A percentile compares a stretch with the other conserved stretches of the same genome.
phyloP scores from a whole-genome alignment of 148 eudicot genomes.

The Chenopodium formosanum region DNA sequence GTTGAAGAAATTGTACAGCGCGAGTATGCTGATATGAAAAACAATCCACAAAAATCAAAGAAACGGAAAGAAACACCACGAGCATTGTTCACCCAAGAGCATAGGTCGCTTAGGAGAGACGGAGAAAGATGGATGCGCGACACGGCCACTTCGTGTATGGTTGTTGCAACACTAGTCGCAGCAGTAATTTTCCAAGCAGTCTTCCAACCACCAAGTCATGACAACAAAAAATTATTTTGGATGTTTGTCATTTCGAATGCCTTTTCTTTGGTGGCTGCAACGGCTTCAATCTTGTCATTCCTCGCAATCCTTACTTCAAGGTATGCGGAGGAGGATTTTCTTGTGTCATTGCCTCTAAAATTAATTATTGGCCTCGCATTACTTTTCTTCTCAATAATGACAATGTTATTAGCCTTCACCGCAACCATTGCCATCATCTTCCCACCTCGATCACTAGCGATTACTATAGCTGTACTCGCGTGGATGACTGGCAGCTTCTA shows the following conservation, averaged over 20 bases:
- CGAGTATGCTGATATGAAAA: conserved; percentile 3
- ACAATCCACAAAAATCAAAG: background rate
- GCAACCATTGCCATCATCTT: background rate
- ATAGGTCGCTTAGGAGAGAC: background rate
- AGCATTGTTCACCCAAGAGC: conserved; percentile 19
- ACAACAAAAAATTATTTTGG: conserved; percentile 10
- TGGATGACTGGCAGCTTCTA: background rate
- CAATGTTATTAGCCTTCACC: conserved; percentile 11
- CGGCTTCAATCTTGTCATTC: conserved; percentile 27
- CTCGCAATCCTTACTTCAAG: conserved; percentile 39
- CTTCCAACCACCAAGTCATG: conserved; percentile 20
- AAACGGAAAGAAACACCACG: conserved; percentile 14
- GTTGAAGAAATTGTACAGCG: conserved; percentile 2
- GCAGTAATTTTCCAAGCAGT: conserved; percentile 18
- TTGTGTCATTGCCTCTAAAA: conserved; percentile 11
- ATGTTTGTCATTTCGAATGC: conserved; percentile 9
- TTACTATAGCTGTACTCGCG: background rate
- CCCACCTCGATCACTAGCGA: background rate
- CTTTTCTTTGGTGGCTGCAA: background rate
- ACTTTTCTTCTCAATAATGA: conserved; percentile 3
- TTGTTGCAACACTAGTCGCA: conserved; percentile 37
- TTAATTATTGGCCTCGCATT: background rate
- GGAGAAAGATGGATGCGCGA: conserved; percentile 16
- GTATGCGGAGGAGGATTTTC: conserved; percentile 36
- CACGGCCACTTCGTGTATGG: conserved; percentile 28